Evolutionary conservation across 768 basidiomycete genomes (phyloP).

Genomic region (Suillus occidentalis): DNA sequence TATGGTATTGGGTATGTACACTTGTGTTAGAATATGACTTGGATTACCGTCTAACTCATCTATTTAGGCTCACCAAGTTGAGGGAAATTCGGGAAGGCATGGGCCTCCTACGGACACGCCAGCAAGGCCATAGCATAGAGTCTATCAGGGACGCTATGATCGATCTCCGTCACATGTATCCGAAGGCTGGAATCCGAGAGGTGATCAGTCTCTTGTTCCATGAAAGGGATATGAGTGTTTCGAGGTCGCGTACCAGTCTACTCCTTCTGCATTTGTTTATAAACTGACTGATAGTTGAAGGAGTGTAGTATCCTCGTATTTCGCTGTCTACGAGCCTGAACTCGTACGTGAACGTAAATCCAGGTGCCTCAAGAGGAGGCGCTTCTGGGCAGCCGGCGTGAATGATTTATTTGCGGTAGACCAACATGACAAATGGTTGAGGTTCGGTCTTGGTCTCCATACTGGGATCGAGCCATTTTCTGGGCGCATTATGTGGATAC

Average conservation of each 20-base stretch:
- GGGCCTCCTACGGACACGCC: not conserved
- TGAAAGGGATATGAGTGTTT: not conserved
- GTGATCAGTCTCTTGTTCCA: not conserved
- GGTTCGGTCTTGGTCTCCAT: too few relatives aligned
- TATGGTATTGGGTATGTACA: constrained; percentile 2
- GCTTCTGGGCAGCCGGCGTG: constrained; percentile 25
- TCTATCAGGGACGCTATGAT: not conserved
- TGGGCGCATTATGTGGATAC: too few relatives aligned
- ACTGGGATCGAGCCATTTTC: too few relatives aligned
- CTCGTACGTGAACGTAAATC: constrained; percentile 18
- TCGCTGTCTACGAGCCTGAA: constrained; percentile 15
- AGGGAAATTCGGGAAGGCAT: too few relatives aligned
- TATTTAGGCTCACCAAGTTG: too few relatives aligned
- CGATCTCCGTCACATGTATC: not conserved
- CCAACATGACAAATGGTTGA: too few relatives aligned
- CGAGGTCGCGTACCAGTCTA: not conserved
- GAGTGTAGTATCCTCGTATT: not conserved
- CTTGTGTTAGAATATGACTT: too few relatives aligned
- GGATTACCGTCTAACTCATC: too few relatives aligned
- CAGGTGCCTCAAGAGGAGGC: constrained; percentile 25
- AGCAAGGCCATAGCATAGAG: not conserved
- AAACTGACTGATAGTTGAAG: not conserved
- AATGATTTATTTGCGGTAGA: too few relatives aligned
- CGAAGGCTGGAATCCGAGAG: not conserved
- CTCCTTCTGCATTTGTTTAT: too few relatives aligned